A percentile compares a stretch with the other conserved stretches of the same genome.
Conservation (phyloP, 1,284 basidiomycete genomes). For the Ceratorhiza oryzae-sativae region DNA sequence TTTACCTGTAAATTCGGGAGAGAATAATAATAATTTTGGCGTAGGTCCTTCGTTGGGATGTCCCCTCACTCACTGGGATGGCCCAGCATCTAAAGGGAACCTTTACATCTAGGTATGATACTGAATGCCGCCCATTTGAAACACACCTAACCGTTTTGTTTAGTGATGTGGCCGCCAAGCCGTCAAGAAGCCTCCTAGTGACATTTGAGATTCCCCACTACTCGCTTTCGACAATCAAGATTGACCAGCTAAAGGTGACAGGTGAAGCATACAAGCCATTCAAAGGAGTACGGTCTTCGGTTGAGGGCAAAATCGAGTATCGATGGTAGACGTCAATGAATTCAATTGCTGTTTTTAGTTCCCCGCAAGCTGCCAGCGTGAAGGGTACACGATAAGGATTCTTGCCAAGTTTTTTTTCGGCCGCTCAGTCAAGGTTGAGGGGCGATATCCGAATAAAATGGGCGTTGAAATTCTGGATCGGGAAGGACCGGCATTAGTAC, state of each 20-base stretch:
- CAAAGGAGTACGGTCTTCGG: constrained; percentile 60
- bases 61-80: constrained; percentile 70
- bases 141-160: neutral
- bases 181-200: constrained; percentile 75
- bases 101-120: constrained; percentile 68
- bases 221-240: constrained; percentile 80
- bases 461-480: neutral
- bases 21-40: neutral
- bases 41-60: constrained; percentile 77
- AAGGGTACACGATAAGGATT: neutral
- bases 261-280: constrained; percentile 72
- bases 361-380: neutral
- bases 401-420: neutral
- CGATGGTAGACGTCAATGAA: constrained; percentile 18
- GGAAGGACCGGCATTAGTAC: constrained; percentile 15
- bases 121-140: neutral
- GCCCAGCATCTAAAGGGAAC: constrained; percentile 78
- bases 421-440: too few species aligned
- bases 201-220: constrained; percentile 75
- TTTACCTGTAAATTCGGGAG: neutral
- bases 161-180: constrained; percentile 56
- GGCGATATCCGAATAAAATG: too few species aligned
- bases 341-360: neutral
- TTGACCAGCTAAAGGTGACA: constrained; percentile 84
- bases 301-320: constrained; percentile 41